Evolutionary conservation across 805 yeast species (phyloP).

Genomic region (Sugiyamaella floridensis): DNA sequence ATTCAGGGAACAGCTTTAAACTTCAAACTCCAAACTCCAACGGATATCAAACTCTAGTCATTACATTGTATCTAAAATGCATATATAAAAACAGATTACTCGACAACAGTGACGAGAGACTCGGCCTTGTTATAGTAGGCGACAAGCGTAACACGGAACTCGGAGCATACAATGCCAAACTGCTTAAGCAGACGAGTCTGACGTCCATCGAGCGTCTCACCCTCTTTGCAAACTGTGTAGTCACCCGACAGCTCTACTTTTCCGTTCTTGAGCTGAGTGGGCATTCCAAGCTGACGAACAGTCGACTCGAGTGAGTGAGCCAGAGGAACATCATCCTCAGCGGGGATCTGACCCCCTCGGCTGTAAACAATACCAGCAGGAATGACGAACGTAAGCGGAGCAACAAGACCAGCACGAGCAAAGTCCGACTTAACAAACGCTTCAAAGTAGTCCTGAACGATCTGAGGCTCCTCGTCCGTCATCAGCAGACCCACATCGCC

Average conservation of each 20-base stretch:
- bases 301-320: constrained; percentile 94
- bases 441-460: constrained; percentile 83
- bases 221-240: constrained; percentile 70
- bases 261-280: constrained; percentile 85
- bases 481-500: constrained; percentile 87
- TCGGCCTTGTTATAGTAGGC: constrained; percentile 63
- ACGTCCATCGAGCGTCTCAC: constrained; percentile 76
- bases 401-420: constrained; percentile 79
- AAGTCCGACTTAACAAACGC: constrained; percentile 74
- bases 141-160: constrained; percentile 71
- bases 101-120: constrained; percentile 1
- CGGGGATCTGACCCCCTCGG: constrained; percentile 87
- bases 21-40: background rate
- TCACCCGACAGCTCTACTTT: constrained; percentile 73
- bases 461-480: constrained; percentile 81
- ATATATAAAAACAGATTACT: background rate
- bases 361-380: constrained; percentile 92
- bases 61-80: background rate
- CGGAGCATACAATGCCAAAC: constrained; percentile 91
- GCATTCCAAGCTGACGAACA: constrained; percentile 81
- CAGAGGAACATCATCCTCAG: constrained; percentile 93
- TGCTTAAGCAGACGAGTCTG: constrained; percentile 89
- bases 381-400: constrained; percentile 76
- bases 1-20: too few species aligned
- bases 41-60: background rate